Percentiles rank a stretch among this genome's conserved stretches.
phyloP scores from a whole-genome alignment of 768 basidiomycete species.

The Tricholoma sp. region DNA sequence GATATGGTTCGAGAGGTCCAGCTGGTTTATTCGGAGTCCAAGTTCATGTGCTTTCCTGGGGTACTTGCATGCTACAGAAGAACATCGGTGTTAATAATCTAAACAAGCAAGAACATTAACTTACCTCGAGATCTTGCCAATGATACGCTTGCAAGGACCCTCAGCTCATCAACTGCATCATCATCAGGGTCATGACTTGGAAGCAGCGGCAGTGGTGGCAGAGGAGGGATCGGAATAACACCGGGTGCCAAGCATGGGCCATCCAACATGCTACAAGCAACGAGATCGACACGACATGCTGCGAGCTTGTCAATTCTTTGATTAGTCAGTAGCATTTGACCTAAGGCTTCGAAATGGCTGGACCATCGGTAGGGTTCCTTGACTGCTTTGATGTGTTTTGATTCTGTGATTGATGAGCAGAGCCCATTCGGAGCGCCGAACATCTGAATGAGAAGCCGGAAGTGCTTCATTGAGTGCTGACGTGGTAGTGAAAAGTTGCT shows the following conservation, averaged over 20 bases:
- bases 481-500: slow-evolving; percentile 14
- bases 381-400: too few species aligned
- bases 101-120: background rate
- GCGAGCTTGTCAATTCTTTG: slow-evolving; percentile 5
- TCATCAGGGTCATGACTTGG: background rate
- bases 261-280: slow-evolving; percentile 1
- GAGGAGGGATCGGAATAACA: background rate
- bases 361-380: slow-evolving; percentile 13
- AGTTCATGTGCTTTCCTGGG: background rate
- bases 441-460: slow-evolving; percentile 5
- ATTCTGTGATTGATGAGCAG: background rate
- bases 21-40: slow-evolving; percentile 4
- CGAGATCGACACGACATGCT: slow-evolving; percentile 4
- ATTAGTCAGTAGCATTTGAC: slow-evolving; percentile 17
- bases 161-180: background rate
- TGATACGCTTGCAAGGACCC: background rate
- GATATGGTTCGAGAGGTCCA: slow-evolving; percentile 6
- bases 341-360: slow-evolving; percentile 13
- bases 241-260: background rate
- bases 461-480: slow-evolving; percentile 18
- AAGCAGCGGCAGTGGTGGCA: background rate
- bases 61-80: background rate
- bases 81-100: background rate
- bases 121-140: slow-evolving; percentile 1
- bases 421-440: slow-evolving; percentile 15